phyloP scores from a whole-genome alignment of 1,284 basidiomycete species.

The Cutaneotrichosporon sp. region DNA sequence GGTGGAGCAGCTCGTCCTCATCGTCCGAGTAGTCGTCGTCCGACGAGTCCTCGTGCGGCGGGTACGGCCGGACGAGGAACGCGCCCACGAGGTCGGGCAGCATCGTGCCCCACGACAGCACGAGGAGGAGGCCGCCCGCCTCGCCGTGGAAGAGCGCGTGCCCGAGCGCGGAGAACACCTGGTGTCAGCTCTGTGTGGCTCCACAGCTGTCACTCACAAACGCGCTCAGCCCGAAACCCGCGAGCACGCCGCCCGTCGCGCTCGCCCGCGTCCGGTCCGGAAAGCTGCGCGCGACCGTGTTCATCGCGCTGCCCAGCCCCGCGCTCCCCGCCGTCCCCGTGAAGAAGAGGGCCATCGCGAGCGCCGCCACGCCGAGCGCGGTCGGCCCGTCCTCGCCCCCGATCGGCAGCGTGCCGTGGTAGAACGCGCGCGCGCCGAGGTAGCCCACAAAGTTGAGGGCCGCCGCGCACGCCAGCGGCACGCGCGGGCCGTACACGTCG shows the following conservation, averaged over 20 bases:
- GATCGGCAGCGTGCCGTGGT: slow-evolving; percentile 52
- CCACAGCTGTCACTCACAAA: slow-evolving; percentile 59
- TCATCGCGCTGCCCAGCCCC: slow-evolving; percentile 49
- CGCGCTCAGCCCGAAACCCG: slow-evolving; percentile 80
- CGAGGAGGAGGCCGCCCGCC: slow-evolving; percentile 66
- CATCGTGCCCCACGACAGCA: slow-evolving; percentile 71
- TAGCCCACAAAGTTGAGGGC: slow-evolving; percentile 65
- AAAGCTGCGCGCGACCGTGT: slow-evolving; percentile 53
- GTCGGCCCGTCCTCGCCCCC: slow-evolving; percentile 21
- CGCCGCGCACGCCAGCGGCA: slow-evolving; percentile 57
- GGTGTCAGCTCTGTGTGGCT: too few species aligned
- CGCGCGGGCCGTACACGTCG: slow-evolving; percentile 64
- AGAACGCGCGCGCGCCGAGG: slow-evolving; percentile 65
- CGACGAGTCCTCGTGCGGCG: slow-evolving; percentile 42
- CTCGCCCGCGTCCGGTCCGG: slow-evolving; percentile 60
- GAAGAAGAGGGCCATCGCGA: slow-evolving; percentile 45
- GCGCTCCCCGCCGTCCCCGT: slow-evolving; percentile 50
- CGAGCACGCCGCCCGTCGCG: slow-evolving; percentile 70
- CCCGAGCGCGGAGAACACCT: slow-evolving; percentile 66
- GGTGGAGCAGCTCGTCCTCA: slow-evolving; percentile 19
- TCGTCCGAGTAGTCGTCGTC: slow-evolving; percentile 25
- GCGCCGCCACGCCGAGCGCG: slow-evolving; percentile 32
- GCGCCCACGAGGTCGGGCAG: slow-evolving; percentile 68
- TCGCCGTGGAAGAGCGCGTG: slow-evolving; percentile 68
- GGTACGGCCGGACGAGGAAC: slow-evolving; percentile 64